Base-by-base conservation (phyloP, 768 basidiomycete species). In the Termitomyces sp. region DNA sequence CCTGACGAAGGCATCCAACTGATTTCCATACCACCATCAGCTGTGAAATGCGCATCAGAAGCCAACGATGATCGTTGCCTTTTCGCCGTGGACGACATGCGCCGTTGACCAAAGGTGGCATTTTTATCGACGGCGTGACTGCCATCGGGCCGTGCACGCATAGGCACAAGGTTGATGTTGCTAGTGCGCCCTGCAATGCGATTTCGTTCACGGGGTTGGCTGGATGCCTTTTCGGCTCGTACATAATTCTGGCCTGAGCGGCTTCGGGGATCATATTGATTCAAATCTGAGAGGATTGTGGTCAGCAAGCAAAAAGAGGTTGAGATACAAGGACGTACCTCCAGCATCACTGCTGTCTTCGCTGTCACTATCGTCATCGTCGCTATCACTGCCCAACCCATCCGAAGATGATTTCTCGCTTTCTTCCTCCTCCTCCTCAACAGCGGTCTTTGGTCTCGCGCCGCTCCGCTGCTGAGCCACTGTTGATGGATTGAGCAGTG, bases 401-500 rank as follows among this genome's bases (percentile, higher is more conserved):
- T 85, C 82, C 3, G 83, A 86, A 9, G 87, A 88, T 16, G 69
- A 55, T 67, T 80, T 84, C 58, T 93, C 90, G 63, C 88, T 91
- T 68, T 93, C 91, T 18, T 95, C 95, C 32, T 91, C 91, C 63
- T 95, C 93, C 36, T 91, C 86, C 66, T 95, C 91, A 26, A 93
- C 91, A 1, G 88, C 92, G 1, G 92, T 95, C 79, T 83, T 91
- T 50, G 72, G 71, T 62, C 77, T 73, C 34, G 63, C 66, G 54
- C 64, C 66, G 26, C 59, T 68, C 67, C 76, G 73, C 69, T 77
- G 82, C 68, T 82, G 81, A 32, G 82, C 79, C n/a, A 76, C 85
- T 10, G 88, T 74, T 20, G 94, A 95, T 14, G 96, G 96, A 71
- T 98, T 95, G 69, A 98, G 84, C 62, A 98, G 72, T n/a, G 88